Conservation (phyloP, 2,329 filamentous ascomycete genomes). For the Diaporthe citrichinensis region DNA sequence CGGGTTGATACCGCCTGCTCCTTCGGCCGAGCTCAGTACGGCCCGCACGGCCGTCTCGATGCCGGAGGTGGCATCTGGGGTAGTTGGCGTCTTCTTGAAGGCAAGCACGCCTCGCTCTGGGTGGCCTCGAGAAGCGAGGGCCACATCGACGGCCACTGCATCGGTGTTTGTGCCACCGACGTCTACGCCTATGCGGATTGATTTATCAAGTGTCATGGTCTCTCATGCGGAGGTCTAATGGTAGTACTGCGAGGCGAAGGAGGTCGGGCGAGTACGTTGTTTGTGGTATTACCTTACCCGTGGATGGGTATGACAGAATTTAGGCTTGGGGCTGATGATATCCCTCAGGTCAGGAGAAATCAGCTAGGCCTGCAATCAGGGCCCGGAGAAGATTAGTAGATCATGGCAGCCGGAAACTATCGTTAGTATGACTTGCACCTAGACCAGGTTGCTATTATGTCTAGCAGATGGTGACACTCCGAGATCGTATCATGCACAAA, state of each 20-base stretch:
- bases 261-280: neutral
- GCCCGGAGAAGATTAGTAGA: neutral
- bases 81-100: slow-evolving; percentile 43
- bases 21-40: slow-evolving; percentile 33
- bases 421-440: neutral
- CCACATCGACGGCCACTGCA: slow-evolving; percentile 47
- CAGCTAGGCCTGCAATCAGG: neutral
- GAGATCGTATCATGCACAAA: slow-evolving; percentile 13
- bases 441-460: neutral
- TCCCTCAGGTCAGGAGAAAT: neutral
- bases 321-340: slow-evolving; percentile 10
- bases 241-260: neutral
- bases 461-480: neutral
- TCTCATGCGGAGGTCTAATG: neutral
- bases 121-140: slow-evolving; percentile 43
- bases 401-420: slow-evolving; percentile 8
- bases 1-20: slow-evolving; percentile 16
- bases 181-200: slow-evolving; percentile 37
- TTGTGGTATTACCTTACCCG: neutral
- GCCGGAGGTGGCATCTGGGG: slow-evolving; percentile 43
- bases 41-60: slow-evolving; percentile 42
- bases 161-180: slow-evolving; percentile 45
- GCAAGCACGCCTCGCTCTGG: slow-evolving; percentile 50
- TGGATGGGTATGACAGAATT: neutral
- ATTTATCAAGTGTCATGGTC: slow-evolving; percentile 17